A percentile compares a stretch with the other conserved stretches of the same genome.
Conservation (phyloP, 345 rosid genomes). For the Corymbia maculata region DNA sequence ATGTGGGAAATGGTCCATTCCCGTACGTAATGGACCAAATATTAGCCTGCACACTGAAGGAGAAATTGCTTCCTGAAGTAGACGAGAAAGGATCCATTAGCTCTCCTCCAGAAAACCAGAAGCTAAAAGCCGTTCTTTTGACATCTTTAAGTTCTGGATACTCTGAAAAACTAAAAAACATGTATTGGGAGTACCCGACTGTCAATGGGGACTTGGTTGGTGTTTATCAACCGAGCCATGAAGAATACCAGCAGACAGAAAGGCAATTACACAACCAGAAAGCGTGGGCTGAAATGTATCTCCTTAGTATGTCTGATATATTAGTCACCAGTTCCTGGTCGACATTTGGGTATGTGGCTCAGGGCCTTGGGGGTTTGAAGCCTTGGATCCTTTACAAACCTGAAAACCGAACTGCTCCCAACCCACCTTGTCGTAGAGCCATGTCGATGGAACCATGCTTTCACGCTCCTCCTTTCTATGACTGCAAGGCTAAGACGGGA, state of each 20-base stretch:
- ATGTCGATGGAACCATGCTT: conserved; percentile 77
- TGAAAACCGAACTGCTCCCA: conserved; percentile 28
- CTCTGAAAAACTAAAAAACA: conserved; percentile 35
- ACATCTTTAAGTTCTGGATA: conserved; percentile 50
- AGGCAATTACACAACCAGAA: conserved; percentile 46
- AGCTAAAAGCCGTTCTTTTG: conserved; percentile 41
- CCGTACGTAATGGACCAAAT: conserved; percentile 44
- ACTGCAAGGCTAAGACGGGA: conserved; percentile 54
- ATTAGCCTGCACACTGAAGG: conserved; percentile 31
- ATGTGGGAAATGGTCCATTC: conserved; percentile 31
- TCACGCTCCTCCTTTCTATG: conserved; percentile 70
- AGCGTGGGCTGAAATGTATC: conserved; percentile 73
- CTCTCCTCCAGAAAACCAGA: conserved; percentile 6
- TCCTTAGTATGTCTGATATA: conserved; percentile 44
- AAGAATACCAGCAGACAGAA: conserved; percentile 55
- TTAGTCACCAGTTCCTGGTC: conserved; percentile 71
- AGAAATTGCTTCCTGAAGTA: conserved; percentile 40
- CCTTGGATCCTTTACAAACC: conserved; percentile 67
- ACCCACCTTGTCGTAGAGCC: conserved; percentile 51
- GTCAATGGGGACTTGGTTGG: conserved; percentile 44
- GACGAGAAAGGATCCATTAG: conserved; percentile 2
- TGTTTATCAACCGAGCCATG: conserved; percentile 66
- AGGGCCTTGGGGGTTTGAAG: conserved; percentile 57
- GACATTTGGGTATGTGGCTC: conserved; percentile 73
- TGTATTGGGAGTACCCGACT: conserved; percentile 58